phyloP scores from a whole-genome alignment of 2,329 filamentous ascomycete species.

The Beauveria varroae region DNA sequence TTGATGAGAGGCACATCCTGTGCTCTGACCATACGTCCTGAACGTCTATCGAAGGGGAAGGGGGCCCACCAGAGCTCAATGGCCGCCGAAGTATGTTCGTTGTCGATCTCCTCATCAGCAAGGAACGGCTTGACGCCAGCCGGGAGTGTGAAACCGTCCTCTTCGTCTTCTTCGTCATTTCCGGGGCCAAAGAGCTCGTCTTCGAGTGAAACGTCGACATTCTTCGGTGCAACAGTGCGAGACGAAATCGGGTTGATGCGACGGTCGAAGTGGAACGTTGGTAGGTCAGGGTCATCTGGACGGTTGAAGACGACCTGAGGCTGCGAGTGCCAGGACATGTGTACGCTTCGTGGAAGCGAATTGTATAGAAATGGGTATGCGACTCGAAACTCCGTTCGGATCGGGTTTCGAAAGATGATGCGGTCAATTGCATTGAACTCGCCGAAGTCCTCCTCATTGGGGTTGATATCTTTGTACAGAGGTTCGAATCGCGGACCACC shows the following conservation, averaged over 20 bases:
- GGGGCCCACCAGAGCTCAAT: constrained; percentile 98
- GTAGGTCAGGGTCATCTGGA: constrained; percentile 79
- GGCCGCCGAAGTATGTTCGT: constrained; percentile 79
- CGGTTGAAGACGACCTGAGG: constrained; percentile 88
- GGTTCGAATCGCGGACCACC: constrained; percentile 95
- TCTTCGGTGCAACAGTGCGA: constrained; percentile 86
- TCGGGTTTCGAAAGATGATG: constrained; percentile 94
- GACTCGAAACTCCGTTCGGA: constrained; percentile 91
- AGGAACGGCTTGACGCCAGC: constrained; percentile 79
- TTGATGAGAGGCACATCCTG: constrained; percentile 96
- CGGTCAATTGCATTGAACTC: constrained; percentile 99
- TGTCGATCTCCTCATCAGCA: constrained; percentile 81
- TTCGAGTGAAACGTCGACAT: constrained; percentile 84
- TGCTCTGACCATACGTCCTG: constrained; percentile 90
- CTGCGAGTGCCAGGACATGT: constrained; percentile 87
- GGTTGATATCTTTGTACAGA: constrained; percentile 96
- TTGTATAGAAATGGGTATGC: constrained; percentile 95
- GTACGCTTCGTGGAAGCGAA: constrained; percentile 87
- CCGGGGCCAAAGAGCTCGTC: constrained; percentile 85
- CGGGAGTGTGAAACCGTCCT: constrained; percentile 80
- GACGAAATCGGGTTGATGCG: constrained; percentile 96
- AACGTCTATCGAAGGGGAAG: constrained; percentile 88
- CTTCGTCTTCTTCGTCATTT: constrained; percentile 65
- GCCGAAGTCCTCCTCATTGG: constrained; percentile 97
- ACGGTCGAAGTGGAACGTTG: constrained; percentile 97